Conservation (phyloP, 116 monocot genomes). For the Zostera marina region DNA sequence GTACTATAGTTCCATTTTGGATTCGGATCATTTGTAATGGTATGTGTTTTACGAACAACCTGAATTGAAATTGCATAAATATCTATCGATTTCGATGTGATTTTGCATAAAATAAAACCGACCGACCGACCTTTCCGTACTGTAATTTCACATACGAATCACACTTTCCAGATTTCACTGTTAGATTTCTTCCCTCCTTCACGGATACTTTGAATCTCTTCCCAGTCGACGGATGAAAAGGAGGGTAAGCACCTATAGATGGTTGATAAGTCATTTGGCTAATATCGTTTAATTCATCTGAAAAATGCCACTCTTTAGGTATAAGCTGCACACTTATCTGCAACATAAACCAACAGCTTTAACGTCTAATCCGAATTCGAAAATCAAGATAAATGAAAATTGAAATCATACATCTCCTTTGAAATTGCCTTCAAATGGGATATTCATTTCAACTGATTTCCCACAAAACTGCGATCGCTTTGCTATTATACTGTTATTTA, state of each 20-base stretch:
- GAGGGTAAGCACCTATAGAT: slow-evolving; percentile 17
- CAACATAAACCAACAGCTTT: not conserved
- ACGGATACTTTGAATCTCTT: slow-evolving; percentile 52
- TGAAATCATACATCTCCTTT: slow-evolving; percentile 52
- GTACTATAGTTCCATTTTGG: slow-evolving; percentile 68
- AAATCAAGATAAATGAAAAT: not conserved
- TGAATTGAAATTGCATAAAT: slow-evolving; percentile 14
- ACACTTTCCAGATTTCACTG: slow-evolving; percentile 58
- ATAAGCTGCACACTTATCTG: slow-evolving; percentile 66
- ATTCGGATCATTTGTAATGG: slow-evolving; percentile 27
- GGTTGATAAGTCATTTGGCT: slow-evolving; percentile 20
- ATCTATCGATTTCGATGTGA: not conserved
- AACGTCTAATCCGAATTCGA: not conserved
- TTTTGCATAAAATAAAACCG: not conserved
- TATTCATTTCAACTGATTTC: slow-evolving; percentile 60
- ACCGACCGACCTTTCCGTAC: slow-evolving; percentile 70
- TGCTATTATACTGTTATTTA: slow-evolving; percentile 42
- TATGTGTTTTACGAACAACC: slow-evolving; percentile 59
- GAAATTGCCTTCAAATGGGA: slow-evolving; percentile 75
- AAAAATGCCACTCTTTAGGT: slow-evolving; percentile 94
- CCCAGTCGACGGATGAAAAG: slow-evolving; percentile 42
- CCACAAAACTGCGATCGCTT: slow-evolving; percentile 61
- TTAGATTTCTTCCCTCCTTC: slow-evolving; percentile 49
- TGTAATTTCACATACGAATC: slow-evolving; percentile 80
- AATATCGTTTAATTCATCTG: slow-evolving; percentile 45